Evolutionary conservation across 768 basidiomycete genomes (phyloP), one percentile per base, ranked within the genome.

Genomic region (Plicaturopsis crispa): DNA sequence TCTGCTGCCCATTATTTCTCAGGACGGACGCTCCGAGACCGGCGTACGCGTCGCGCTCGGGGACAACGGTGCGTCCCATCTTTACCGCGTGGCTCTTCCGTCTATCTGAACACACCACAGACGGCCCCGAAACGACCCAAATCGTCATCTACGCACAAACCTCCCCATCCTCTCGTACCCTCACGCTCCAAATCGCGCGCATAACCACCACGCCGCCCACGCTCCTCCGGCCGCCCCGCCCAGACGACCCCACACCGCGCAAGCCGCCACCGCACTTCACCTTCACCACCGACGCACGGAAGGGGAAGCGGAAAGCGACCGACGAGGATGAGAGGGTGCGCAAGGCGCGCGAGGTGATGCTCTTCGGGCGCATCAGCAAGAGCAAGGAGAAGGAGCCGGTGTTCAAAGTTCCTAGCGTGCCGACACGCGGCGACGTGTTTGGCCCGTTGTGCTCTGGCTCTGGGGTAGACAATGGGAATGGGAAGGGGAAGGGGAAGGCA

Each of bases 241-340:
- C 85, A 0, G 85, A 88, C 44, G 85, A 88, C 43, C 85, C 84
- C 0, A 84, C 78, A 4, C 85, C 85, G 6, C 80, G 85, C 13
- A 65, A 69, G 20, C 83, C 84, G 0, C 80, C 83, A 31, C 38
- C 46, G 28, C 53, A 52, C 38, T 38, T 46, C 36, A 39, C 44
- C 37, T 3, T 44, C 43, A 32, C 24, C 37, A 31, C 47, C 39
- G 55, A 55, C 4, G 30, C 14, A n/a, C 35, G 40, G 8, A 55
- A 45, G 48, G 43, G 45, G 24, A 60, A 57, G 23, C 52, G 51
- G 14, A 66, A 60, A 42, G 53, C 47, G 1, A 61, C 56, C 6
- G 40, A 38, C 31, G 4, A 40, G 50, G 47, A 45, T 50, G 36
- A 48, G 48, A 38, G 48, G 49, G 28, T 49, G 50, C 37, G 50